Percentiles rank a stretch among this genome's conserved stretches.
phyloP scores from a whole-genome alignment of 208 protist genomes.

The Leishmania amazonensis region DNA sequence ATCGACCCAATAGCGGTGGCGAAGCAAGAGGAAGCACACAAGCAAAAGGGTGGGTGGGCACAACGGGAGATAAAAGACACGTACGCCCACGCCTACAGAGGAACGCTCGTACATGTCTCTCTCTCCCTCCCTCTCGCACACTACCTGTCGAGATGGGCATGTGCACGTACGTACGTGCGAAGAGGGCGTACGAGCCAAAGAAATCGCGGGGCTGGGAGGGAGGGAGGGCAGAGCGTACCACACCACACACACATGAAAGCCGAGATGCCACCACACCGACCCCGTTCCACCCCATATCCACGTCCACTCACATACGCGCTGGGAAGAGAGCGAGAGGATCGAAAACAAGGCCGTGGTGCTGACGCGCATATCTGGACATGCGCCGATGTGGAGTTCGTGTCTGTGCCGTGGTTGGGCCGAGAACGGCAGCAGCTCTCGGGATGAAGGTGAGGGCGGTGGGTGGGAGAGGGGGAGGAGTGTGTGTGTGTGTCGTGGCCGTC shows the following conservation, averaged over 20 bases:
- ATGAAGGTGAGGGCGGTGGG: not conserved
- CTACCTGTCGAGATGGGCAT: not conserved
- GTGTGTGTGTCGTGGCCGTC: slow-evolving; percentile 2
- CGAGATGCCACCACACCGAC: not conserved
- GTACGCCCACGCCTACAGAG: not conserved
- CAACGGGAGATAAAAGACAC: not conserved
- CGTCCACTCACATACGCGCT: not conserved
- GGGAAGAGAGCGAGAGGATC: not conserved
- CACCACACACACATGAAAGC: not conserved
- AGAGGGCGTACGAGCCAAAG: not conserved
- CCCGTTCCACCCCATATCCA: not conserved
- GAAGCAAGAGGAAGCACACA: slow-evolving; percentile 2
- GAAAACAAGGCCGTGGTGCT: not conserved
- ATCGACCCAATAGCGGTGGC: not conserved
- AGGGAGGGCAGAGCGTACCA: not conserved
- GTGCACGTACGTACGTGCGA: not conserved
- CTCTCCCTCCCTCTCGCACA: not conserved
- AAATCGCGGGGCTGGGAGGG: not conserved
- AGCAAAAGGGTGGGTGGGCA: not conserved
- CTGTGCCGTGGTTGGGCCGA: not conserved
- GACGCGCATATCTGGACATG: not conserved
- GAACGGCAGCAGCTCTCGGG: not conserved
- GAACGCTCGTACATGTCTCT: not conserved
- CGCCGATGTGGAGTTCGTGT: not conserved
- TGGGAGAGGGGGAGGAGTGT: not conserved